These are phyloP conservation scores for Saturnispora dispora DNA, from an alignment of 805 yeast species.

Conservation along the genomic window DNA sequence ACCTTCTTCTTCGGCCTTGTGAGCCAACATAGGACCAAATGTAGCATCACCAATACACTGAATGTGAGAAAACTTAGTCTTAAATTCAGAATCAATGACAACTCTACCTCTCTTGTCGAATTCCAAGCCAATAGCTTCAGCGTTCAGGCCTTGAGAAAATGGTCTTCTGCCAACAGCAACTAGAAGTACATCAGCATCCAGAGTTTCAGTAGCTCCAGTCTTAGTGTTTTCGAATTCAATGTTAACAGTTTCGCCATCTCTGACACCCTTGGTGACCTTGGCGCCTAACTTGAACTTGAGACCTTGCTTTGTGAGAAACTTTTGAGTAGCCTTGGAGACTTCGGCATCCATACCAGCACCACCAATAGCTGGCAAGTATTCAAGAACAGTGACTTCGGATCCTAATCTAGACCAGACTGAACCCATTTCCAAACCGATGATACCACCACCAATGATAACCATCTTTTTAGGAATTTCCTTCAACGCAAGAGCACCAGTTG, in stretches of 20 bases:
- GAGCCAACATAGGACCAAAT: slow-evolving; percentile 98
- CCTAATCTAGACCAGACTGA: slow-evolving; percentile 96
- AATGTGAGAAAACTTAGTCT: slow-evolving; percentile 86
- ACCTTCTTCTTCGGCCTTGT: slow-evolving; percentile 99
- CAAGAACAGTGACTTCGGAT: slow-evolving; percentile 88
- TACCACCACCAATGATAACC: slow-evolving; percentile 97
- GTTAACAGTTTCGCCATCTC: slow-evolving; percentile 82
- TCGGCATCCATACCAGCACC: slow-evolving; percentile 99
- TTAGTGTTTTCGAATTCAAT: slow-evolving; percentile 86
- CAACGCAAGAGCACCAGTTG: slow-evolving; percentile 84
- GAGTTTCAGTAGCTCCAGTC: slow-evolving; percentile 64
- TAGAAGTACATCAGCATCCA: slow-evolving; percentile 87
- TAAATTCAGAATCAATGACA: slow-evolving; percentile 88
- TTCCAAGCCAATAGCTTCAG: slow-evolving; percentile 85
- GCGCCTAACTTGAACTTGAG: slow-evolving; percentile 86
- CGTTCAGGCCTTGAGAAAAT: slow-evolving; percentile 78
- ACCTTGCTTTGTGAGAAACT: slow-evolving; percentile 90
- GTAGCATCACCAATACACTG: slow-evolving; percentile 98
- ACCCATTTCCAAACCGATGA: slow-evolving; percentile 98
- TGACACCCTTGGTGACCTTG: slow-evolving; percentile 78
- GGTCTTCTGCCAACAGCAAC: slow-evolving; percentile 99
- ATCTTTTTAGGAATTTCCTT: slow-evolving; percentile 87
- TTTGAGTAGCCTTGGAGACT: slow-evolving; percentile 84
- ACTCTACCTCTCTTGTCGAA: slow-evolving; percentile 87
- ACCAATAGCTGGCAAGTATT: slow-evolving; percentile 85